Evolutionary conservation across 106 monocot species (phyloP).

Genomic region (Iris macrosiphon): DNA sequence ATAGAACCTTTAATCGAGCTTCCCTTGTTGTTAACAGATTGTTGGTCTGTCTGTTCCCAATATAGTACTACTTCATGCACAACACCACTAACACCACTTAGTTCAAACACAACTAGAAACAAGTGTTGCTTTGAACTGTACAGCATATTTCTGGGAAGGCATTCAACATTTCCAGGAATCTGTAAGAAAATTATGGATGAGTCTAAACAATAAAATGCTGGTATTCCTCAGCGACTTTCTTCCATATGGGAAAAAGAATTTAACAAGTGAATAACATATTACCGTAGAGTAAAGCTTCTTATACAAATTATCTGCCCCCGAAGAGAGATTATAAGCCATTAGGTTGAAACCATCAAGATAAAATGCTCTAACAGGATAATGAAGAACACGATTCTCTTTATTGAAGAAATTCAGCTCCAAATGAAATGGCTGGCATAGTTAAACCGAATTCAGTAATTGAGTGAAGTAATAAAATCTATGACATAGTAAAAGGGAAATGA

Average conservation of each 20-base stretch:
- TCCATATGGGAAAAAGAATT: too few relatives aligned
- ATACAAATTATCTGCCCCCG: conserved; percentile 79
- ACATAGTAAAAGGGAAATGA: background rate
- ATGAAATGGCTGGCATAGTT: conserved; percentile 70
- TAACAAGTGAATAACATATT: too few relatives aligned
- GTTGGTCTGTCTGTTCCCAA: conserved; percentile 80
- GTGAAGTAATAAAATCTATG: background rate
- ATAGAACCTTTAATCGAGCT: conserved; percentile 70
- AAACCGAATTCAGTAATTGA: conserved; percentile 13
- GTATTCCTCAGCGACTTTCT: background rate
- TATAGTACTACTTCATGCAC: conserved; percentile 92
- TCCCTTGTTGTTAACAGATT: conserved; percentile 73
- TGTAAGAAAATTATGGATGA: conserved; percentile 19
- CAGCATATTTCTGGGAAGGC: conserved; percentile 60
- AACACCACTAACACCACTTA: conserved; percentile 51
- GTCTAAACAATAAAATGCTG: background rate
- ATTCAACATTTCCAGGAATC: conserved; percentile 92
- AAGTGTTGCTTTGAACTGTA: conserved; percentile 96
- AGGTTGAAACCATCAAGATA: conserved; percentile 92
- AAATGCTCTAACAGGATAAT: conserved; percentile 84
- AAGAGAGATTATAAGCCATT: conserved; percentile 89
- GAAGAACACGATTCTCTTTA: conserved; percentile 83
- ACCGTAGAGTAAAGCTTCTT: conserved; percentile 91
- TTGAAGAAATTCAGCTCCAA: conserved; percentile 97
- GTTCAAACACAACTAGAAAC: conserved; percentile 80